Conservation (phyloP, 768 basidiomycete genomes). For the Xerocomellus dryophilus region DNA sequence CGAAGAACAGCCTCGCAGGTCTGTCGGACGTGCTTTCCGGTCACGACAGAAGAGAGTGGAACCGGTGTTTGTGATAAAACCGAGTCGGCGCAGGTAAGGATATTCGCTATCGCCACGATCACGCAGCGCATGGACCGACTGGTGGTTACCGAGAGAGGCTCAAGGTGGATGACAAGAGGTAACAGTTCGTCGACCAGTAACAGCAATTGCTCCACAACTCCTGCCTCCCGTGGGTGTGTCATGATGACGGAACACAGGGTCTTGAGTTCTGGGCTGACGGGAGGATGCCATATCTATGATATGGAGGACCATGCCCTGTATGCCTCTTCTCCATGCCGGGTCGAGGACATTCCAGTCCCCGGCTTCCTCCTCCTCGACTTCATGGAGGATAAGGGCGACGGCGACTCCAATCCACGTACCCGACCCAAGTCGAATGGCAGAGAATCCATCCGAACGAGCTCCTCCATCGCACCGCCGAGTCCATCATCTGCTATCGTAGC, state of each 20-base stretch:
- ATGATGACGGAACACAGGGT: conserved; percentile 46
- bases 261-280: conserved; percentile 52
- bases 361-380: conserved; percentile 47
- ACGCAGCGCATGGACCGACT: conserved; percentile 48
- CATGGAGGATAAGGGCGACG: conserved; percentile 51
- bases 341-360: conserved; percentile 57
- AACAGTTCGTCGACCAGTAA: conserved; percentile 54
- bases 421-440: conserved; percentile 43
- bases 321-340: conserved; percentile 57
- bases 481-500: conserved; percentile 71
- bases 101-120: conserved; percentile 44
- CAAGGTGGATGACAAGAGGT: conserved; percentile 45
- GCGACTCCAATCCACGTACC: conserved; percentile 62
- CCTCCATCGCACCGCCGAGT: conserved; percentile 55
- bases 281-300: conserved; percentile 51
- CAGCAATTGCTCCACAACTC: conserved; percentile 54
- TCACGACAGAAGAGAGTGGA: conserved; percentile 10
- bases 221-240: conserved; percentile 35
- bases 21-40: conserved; percentile 42
- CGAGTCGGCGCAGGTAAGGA: conserved; percentile 53
- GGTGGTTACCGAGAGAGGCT: conserved; percentile 47
- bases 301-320: conserved; percentile 54
- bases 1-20: conserved; percentile 51
- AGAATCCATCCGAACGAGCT: conserved; percentile 38
- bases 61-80: conserved; percentile 42